Evolutionary conservation across 1,284 basidiomycete species (phyloP), one percentile per base, ranked within the genome.

Genomic region (Sporisorium scitamineum): DNA sequence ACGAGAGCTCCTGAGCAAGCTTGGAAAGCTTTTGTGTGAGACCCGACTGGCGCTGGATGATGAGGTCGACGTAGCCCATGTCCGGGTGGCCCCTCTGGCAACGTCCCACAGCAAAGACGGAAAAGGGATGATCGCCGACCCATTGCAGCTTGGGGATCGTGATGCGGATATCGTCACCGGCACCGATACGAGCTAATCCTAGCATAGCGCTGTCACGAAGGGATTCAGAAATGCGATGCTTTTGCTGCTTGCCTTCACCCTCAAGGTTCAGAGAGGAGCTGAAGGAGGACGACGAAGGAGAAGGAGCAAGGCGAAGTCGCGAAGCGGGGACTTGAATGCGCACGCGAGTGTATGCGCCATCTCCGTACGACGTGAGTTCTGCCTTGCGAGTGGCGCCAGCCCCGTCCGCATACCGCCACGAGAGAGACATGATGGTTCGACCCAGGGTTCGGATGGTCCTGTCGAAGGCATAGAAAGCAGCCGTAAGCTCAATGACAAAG

Each of bases 91-190:
- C 54, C 7, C 45, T 34, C 48, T 45, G 55, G 54, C 61, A 45
- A 5, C 56, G 57, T n/a, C 68, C 70, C 14, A 60, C 55, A 1
- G 54, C 41, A 9, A 73, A 55, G 14, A 79, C 71, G 14, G 77
- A 63, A 61, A 79, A 79, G 7, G 76, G 77, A 39, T 79, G 77
- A 13, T 68, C 61, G 16, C 60, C 55, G 7, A 77, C 64, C 50
- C 54, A 60, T 29, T 79, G 70, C 10, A 74, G n/a, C 14, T 56
- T 47, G 6, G 77, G 71, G 10, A 77, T 37, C 18, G 56, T 62
- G 39, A 79, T 52, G 24, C 62, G 50, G 20, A 79, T 51, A n/a
- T 61, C 61, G 29, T 76, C 53, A 9, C 73, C 73, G 20, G 73
- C 62, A 7, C 61, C 73, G 14, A 68, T 63, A 20, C 45, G 52